These are phyloP conservation scores for Sporobolomyces pararoseus DNA, from an alignment of 768 basidiomycete species.

Conservation along the genomic window DNA sequence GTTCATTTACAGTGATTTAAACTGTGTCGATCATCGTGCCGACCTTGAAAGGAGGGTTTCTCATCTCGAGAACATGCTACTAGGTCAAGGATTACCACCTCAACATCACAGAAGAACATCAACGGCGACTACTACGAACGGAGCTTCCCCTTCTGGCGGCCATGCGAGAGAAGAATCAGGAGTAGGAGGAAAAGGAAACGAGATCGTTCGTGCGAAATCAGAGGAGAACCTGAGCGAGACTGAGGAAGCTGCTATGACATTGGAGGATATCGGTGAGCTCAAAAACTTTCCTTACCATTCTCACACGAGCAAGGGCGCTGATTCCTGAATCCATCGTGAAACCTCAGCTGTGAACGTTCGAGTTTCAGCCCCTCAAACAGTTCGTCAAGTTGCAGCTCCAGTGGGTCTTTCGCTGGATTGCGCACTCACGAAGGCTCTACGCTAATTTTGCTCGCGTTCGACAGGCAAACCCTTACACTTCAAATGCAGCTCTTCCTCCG, in stretches of 20 bases:
- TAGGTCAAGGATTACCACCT: not conserved
- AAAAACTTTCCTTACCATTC: too few species aligned
- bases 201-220: conserved; percentile 3
- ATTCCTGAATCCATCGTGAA: not conserved
- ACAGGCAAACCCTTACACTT: not conserved
- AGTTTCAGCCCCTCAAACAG: conserved; percentile 1
- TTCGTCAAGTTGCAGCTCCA: conserved; percentile 3
- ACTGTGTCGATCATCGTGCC: conserved; percentile 21
- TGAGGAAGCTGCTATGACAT: conserved; percentile 35
- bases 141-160: conserved; percentile 1
- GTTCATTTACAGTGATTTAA: not conserved
- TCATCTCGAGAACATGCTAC: conserved; percentile 24
- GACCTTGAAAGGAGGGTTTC: conserved; percentile 26
- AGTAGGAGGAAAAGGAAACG: not conserved
- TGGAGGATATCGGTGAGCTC: conserved; percentile 31
- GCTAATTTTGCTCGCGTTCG: not conserved
- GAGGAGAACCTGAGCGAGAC: conserved; percentile 25
- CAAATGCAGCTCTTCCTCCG: not conserved
- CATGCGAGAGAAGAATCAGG: too few species aligned
- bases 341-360: conserved; percentile 27
- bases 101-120: not conserved
- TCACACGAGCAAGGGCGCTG: too few species aligned
- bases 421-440: not conserved
- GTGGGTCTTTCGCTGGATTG: not conserved
- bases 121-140: not conserved